Base-by-base conservation (phyloP, 1,139 yeast genomes). In the Cylindricascospora bacillispora region DNA sequence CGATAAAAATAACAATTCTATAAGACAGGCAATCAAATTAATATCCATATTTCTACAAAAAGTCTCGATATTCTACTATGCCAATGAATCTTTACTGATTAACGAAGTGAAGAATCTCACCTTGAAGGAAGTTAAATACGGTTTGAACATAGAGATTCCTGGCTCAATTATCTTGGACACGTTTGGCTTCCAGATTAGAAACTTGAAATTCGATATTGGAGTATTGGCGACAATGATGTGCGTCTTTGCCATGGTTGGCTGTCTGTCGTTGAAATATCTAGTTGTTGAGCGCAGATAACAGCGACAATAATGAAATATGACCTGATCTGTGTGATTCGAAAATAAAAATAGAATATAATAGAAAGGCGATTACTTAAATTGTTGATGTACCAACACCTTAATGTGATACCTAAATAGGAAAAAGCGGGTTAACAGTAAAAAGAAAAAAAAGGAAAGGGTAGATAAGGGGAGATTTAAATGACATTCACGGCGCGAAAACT, bases 151-250 rank as follows among this genome's bases (percentile, higher is more conserved):
- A 42, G 95, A 85, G 55, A 93, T 89, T n/a, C 98, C 98, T 0
- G 98, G 98, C 4, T 97, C 98, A 2, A 92, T 93, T 1, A 89
- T 89, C 36, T 65, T 89, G 42, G 80, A 93, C 43, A 85, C 97
- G 0, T 89, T 89, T 62, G 98, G 98, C 0, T 89, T 89, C 55
- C 70, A 81, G 40, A 86, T 82, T 13, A 71, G 74, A 23, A 92
- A 89, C 2, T 67, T 81, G 38, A 59, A 72, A 59, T 60, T 62
- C 25, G 97, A 89, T 52, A 64, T 78, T 14, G 43, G 60, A 5
- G 67, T 64, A 24, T 62, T 82, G 34, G 60, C 57, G 0, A 60
- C 65, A 6, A 71, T 75, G 59, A 59, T 64, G 13, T 49, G 59
- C 3, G 45, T 63, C 2, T 82, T 82, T 51, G 53, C 79, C 27